phyloP scores from a whole-genome alignment of 2,329 filamentous ascomycete species.

The Phialophora macrospora region DNA sequence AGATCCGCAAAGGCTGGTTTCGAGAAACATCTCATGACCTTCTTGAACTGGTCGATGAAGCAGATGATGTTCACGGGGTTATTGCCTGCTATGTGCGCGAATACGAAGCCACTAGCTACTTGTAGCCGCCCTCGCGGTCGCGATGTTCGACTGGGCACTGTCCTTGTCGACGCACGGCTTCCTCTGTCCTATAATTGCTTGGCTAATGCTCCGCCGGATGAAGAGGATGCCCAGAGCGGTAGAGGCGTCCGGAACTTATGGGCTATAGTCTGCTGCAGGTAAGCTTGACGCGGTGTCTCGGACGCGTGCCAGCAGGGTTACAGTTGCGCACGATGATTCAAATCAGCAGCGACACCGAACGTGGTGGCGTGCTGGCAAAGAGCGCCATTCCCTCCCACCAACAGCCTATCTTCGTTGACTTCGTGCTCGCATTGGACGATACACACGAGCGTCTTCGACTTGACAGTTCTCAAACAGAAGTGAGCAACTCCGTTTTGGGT shows the following conservation, averaged over 20 bases:
- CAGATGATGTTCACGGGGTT: conserved; percentile 3
- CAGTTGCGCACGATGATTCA: conserved; percentile 4
- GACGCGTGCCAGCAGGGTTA: conserved; percentile 32
- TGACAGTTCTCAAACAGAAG: neutral
- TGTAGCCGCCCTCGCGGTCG: neutral
- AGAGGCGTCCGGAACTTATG: neutral
- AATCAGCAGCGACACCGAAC: neutral
- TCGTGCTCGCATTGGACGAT: neutral
- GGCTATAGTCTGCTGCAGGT: conserved; percentile 18
- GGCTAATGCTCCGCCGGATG: neutral
- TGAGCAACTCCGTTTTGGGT: conserved; percentile 14
- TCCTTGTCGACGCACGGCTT: neutral
- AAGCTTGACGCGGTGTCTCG: conserved; percentile 33
- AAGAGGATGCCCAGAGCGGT: neutral
- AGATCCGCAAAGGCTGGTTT: conserved; percentile 14
- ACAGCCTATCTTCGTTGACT: neutral
- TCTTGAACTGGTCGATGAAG: conserved; percentile 8
- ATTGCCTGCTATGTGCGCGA: conserved; percentile 6
- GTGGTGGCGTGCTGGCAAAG: neutral
- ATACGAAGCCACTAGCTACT: neutral
- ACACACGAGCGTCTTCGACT: neutral
- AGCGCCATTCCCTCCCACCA: neutral
- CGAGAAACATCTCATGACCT: conserved; percentile 22
- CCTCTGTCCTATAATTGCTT: neutral
- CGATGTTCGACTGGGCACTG: neutral